phyloP scores from a whole-genome alignment of 2,329 filamentous ascomycete genomes.

The Zymoseptoria passerinii region DNA sequence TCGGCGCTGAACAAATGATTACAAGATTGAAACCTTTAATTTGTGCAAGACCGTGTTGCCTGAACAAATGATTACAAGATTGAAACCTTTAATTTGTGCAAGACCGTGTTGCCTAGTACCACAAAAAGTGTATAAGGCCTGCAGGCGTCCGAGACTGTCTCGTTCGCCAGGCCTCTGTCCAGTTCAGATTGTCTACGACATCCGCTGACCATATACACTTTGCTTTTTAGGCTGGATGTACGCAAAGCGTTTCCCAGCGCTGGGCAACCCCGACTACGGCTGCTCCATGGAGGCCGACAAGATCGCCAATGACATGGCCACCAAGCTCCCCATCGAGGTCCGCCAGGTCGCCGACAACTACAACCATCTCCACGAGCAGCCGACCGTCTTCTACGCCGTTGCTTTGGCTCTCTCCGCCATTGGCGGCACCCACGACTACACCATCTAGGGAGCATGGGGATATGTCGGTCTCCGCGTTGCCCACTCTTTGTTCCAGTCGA shows the following conservation, averaged over 20 bases:
- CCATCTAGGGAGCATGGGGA: conserved; percentile 30
- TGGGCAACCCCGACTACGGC: conserved; percentile 18
- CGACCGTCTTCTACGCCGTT: conserved; percentile 35
- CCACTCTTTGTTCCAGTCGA: conserved; percentile 32
- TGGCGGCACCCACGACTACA: conserved; percentile 16
- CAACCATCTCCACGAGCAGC: conserved; percentile 35
- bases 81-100: conserved; percentile 16
- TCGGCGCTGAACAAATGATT: too few relatives aligned
- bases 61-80: too few relatives aligned
- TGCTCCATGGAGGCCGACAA: conserved; percentile 9
- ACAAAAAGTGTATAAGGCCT: conserved; percentile 16
- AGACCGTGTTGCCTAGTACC: too few relatives aligned
- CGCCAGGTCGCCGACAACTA: conserved; percentile 33
- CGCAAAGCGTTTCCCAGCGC: conserved; percentile 29
- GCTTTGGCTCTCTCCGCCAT: conserved; percentile 26
- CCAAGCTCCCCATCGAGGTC: conserved; percentile 9
- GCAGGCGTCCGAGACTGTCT: too few relatives aligned
- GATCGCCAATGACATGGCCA: conserved; percentile 9
- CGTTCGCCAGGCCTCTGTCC: too few relatives aligned
- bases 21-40: background rate
- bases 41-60: too few relatives aligned
- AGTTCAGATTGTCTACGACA: too few relatives aligned
- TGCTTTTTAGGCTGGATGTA: conserved; percentile 29
- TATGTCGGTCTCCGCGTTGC: conserved; percentile 32
- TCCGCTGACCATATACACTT: too few relatives aligned